A percentile compares a stretch with the other conserved stretches of the same genome.
These are phyloP conservation scores for Phytophthora quininea DNA, from an alignment of 352 stramenopile species.

Conservation along the genomic window DNA sequence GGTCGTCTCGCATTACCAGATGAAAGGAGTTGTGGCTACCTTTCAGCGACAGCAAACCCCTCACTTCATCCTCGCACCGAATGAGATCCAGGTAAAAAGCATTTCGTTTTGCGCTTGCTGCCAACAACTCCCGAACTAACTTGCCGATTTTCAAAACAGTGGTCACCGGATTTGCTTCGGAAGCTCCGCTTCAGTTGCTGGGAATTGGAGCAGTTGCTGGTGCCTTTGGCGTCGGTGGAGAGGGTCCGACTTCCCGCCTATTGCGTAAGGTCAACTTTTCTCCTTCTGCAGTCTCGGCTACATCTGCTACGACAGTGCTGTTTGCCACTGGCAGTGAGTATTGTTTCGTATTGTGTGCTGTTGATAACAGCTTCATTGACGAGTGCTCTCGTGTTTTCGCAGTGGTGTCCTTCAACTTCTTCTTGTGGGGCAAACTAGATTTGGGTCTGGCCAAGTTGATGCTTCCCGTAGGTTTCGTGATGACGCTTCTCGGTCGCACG, in stretches of 20 bases:
- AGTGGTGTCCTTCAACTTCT: conserved; percentile 51
- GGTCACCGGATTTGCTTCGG: conserved; percentile 49
- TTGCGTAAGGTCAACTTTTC: conserved; percentile 91
- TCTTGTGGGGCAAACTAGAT: conserved; percentile 47
- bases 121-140: neutral
- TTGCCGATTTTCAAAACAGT: conserved; percentile 30
- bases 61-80: conserved; percentile 47
- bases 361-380: conserved; percentile 6
- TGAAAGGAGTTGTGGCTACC: conserved; percentile 43
- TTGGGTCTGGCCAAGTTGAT: conserved; percentile 31
- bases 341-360: neutral
- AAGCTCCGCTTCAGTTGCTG: conserved; percentile 83
- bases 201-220: conserved; percentile 91
- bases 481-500: conserved; percentile 42
- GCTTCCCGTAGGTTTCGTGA: conserved; percentile 38
- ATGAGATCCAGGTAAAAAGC: conserved; percentile 52
- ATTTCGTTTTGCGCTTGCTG: conserved; percentile 12
- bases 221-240: conserved; percentile 91
- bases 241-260: conserved; percentile 90
- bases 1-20: conserved; percentile 69
- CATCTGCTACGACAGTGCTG: conserved; percentile 55
- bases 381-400: neutral
- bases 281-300: conserved; percentile 72
- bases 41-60: conserved; percentile 45
- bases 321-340: conserved; percentile 50